Percentiles rank a stretch among this genome's conserved stretches.
Evolutionary conservation across 108 stramenopile genomes (phyloP).

Genomic region (Asterionellopsis glacialis): DNA sequence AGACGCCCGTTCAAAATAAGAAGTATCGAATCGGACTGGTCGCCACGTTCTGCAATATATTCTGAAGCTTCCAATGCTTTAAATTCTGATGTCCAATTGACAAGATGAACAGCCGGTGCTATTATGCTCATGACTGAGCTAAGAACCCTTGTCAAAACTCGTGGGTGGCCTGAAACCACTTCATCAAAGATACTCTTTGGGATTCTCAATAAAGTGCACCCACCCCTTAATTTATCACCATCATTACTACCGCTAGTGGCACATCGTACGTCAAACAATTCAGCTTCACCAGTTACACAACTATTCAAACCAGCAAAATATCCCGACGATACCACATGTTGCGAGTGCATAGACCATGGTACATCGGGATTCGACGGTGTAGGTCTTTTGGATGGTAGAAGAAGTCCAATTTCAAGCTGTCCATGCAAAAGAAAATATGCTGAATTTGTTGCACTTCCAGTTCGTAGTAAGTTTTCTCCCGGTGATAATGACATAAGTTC

Average conservation of each 20-base stretch:
- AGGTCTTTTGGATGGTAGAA: slow-evolving; percentile 1
- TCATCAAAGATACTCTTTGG: slow-evolving; percentile 25
- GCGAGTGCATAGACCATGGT: slow-evolving; percentile 8
- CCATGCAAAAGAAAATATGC: slow-evolving; percentile 21
- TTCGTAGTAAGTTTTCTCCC: slow-evolving; percentile 6
- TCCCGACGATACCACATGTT: slow-evolving; percentile 19
- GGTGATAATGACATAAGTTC: background rate
- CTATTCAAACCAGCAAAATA: slow-evolving; percentile 2
- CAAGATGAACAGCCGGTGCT: slow-evolving; percentile 33
- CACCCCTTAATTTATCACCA: background rate
- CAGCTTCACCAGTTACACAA: slow-evolving; percentile 17
- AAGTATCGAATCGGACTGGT: slow-evolving; percentile 42
- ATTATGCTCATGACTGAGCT: slow-evolving; percentile 23
- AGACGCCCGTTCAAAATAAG: slow-evolving; percentile 51
- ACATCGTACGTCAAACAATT: slow-evolving; percentile 37
- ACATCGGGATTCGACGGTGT: background rate
- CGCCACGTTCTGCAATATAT: slow-evolving; percentile 26
- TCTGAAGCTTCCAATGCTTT: slow-evolving; percentile 37
- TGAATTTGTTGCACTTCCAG: slow-evolving; percentile 11
- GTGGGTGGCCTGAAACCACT: slow-evolving; percentile 27
- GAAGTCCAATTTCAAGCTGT: slow-evolving; percentile 16
- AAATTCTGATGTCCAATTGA: slow-evolving; percentile 45
- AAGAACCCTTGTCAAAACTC: slow-evolving; percentile 27
- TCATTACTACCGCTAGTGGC: slow-evolving; percentile 25
- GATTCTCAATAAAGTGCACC: slow-evolving; percentile 29